phyloP scores from a whole-genome alignment of 768 basidiomycete genomes.

The Calocybe cyanea region DNA sequence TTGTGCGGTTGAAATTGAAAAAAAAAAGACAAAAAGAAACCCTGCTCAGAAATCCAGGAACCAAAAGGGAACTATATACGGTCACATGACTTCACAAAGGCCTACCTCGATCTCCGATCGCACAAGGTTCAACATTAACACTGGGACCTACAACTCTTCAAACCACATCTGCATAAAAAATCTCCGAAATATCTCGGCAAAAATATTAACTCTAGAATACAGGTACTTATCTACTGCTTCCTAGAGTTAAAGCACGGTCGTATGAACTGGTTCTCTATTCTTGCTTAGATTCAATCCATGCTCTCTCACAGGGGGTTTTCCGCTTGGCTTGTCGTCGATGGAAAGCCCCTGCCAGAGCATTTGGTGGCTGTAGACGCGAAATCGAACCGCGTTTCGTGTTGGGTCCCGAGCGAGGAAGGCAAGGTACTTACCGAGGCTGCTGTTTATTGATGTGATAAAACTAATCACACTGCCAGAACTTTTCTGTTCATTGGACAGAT shows the following conservation, averaged over 20 bases:
- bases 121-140: slow-evolving; percentile 6
- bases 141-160: slow-evolving; percentile 3
- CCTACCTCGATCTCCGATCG: slow-evolving; percentile 10
- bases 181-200: neutral
- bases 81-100: slow-evolving; percentile 6
- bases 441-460: neutral
- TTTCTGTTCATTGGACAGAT: slow-evolving; percentile 65
- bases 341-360: slow-evolving; percentile 48
- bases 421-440: slow-evolving; percentile 39
- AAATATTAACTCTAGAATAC: too few relatives aligned
- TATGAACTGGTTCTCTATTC: too few relatives aligned
- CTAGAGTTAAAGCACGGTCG: too few relatives aligned
- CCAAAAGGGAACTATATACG: neutral
- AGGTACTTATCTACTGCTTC: too few relatives aligned
- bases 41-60: neutral
- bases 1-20: too few relatives aligned
- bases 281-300: slow-evolving; percentile 24
- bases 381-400: slow-evolving; percentile 52
- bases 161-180: neutral
- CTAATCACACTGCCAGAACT: slow-evolving; percentile 33
- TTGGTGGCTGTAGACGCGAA: slow-evolving; percentile 45
- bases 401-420: slow-evolving; percentile 61
- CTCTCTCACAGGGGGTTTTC: slow-evolving; percentile 60
- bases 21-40: neutral
- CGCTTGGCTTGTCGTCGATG: slow-evolving; percentile 62